A percentile compares a stretch with the other conserved stretches of the same genome.
phyloP scores from a whole-genome alignment of 2,329 filamentous ascomycete genomes.

The Aureobasidium sp. region DNA sequence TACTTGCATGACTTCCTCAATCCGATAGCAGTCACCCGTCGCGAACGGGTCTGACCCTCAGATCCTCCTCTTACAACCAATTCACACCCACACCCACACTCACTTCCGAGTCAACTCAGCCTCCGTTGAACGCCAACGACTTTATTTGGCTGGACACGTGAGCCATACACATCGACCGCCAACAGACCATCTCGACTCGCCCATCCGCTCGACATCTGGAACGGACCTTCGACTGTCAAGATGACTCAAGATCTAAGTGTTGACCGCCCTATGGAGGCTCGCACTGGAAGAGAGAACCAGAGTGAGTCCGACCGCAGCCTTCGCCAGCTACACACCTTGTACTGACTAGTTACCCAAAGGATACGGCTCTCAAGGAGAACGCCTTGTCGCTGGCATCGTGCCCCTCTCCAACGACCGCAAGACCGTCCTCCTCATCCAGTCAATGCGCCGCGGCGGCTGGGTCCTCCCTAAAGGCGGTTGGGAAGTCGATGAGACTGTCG shows the following conservation, averaged over 20 bases:
- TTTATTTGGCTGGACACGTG: conserved; percentile 14
- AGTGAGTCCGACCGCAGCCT: conserved; percentile 48
- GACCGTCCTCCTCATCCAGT: conserved; percentile 88
- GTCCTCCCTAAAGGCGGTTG: conserved; percentile 96
- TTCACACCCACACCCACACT: not conserved
- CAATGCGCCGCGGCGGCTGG: conserved; percentile 83
- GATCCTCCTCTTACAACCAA: conserved; percentile 12
- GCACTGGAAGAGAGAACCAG: conserved; percentile 70
- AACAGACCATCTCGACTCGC: not conserved
- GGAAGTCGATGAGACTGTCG: conserved; percentile 87
- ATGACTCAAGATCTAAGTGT: conserved; percentile 35
- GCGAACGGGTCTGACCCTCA: conserved; percentile 40
- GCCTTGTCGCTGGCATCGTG: conserved; percentile 90
- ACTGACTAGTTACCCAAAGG: conserved; percentile 46
- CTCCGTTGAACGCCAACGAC: conserved; percentile 15
- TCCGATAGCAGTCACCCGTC: conserved; percentile 26
- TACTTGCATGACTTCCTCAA: not conserved
- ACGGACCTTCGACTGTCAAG: not conserved
- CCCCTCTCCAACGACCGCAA: conserved; percentile 79
- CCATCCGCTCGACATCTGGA: not conserved
- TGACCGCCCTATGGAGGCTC: conserved; percentile 51
- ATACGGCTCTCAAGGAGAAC: conserved; percentile 85
- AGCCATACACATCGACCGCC: not conserved
- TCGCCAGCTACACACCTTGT: not conserved
- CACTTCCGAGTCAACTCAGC: not conserved